These are phyloP conservation scores for Apostasia shenzhenica DNA, from an alignment of 106 monocot species.

Conservation along the genomic window DNA sequence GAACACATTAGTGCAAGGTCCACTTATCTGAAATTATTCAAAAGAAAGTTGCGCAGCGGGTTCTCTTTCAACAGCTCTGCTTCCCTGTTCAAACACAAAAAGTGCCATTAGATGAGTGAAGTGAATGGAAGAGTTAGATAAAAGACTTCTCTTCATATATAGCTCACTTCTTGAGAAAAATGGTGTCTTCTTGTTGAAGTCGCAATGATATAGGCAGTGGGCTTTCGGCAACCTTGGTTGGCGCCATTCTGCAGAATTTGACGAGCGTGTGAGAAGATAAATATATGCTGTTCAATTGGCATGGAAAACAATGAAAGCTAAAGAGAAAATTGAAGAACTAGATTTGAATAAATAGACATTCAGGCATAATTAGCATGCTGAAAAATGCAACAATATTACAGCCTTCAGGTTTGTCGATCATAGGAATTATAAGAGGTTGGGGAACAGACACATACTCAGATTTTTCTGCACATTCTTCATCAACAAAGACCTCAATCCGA, in stretches of 20 bases:
- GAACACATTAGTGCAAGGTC: background rate
- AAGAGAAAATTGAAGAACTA: background rate
- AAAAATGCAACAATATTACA: no score
- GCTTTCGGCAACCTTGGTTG: slow-evolving; percentile 15
- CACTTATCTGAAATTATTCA: slow-evolving; percentile 39
- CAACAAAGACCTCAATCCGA: slow-evolving; percentile 69
- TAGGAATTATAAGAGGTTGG: no score
- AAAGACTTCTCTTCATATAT: no score
- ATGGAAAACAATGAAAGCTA: no score
- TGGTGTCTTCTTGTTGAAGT: slow-evolving; percentile 43
- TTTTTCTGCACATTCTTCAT: slow-evolving; percentile 49
- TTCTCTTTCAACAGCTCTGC: slow-evolving; percentile 84
- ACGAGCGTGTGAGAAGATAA: background rate
- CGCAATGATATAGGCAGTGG: slow-evolving; percentile 28
- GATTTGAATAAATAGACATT: background rate
- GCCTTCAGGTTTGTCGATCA: no score
- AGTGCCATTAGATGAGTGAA: background rate
- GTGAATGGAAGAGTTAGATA: background rate
- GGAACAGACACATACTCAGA: slow-evolving; percentile 33
- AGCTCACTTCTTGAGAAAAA: slow-evolving; percentile 67
- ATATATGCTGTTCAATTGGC: no score
- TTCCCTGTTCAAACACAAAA: slow-evolving; percentile 48
- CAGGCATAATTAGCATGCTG: background rate
- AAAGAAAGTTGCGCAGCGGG: slow-evolving; percentile 76
- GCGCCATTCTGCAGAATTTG: slow-evolving; percentile 13